These are phyloP conservation scores for Aspergillus panamensis DNA, from an alignment of 495 filamentous ascomycete genomes.

Conservation along the genomic window DNA sequence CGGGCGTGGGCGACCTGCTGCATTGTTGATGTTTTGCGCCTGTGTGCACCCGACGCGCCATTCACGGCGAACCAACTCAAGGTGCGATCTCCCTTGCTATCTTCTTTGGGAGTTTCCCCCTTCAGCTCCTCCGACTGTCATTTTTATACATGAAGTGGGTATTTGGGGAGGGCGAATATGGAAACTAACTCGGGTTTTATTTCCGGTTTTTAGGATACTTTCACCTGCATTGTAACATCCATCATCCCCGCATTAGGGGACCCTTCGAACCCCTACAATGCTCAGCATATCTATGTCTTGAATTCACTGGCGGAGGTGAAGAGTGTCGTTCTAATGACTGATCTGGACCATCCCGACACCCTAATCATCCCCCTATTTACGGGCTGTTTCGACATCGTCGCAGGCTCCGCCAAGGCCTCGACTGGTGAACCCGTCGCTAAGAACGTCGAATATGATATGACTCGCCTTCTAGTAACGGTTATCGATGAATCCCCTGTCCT, in stretches of 20 bases:
- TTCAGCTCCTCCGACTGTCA: background rate
- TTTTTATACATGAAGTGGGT: background rate
- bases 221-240: constrained; percentile 77
- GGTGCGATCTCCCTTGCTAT: constrained; percentile 46
- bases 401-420: constrained; percentile 65
- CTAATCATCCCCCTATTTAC: constrained; percentile 79
- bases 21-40: constrained; percentile 86
- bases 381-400: constrained; percentile 88
- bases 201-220: constrained; percentile 68
- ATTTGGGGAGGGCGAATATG: background rate
- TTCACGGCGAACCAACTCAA: constrained; percentile 88
- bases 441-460: constrained; percentile 92
- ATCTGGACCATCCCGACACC: constrained; percentile 73
- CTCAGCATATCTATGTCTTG: constrained; percentile 86
- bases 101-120: background rate
- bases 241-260: constrained; percentile 84
- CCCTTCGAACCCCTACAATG: constrained; percentile 85
- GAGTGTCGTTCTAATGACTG: constrained; percentile 90
- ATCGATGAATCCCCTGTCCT: constrained; percentile 84
- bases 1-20: constrained; percentile 84
- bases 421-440: constrained; percentile 78
- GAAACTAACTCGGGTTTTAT: background rate
- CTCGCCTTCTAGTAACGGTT: constrained; percentile 72
- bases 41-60: constrained; percentile 94
- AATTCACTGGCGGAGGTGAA: constrained; percentile 87